Base-by-base conservation (phyloP, 768 basidiomycete genomes). In the Trametes meyenii region DNA sequence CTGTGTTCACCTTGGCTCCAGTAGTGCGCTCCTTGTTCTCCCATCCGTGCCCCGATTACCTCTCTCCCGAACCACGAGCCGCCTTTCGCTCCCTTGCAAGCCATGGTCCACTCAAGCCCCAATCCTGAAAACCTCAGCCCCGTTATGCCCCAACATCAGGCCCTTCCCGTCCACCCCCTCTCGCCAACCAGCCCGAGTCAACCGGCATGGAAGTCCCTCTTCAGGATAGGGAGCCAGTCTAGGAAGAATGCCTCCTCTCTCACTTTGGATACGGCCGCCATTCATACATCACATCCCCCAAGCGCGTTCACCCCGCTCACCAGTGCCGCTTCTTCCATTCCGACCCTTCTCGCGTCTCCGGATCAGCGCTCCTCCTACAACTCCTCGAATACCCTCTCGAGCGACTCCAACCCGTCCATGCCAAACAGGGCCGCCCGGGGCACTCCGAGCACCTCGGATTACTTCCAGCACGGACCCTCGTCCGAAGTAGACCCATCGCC, bases 341-440 rank as follows among this genome's bases (percentile, higher is more conserved):
- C 64, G 45, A 44, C 58, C 39, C 56, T 63, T 78, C 19, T 83
- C 85, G 71, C 77, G 38, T 83, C 84, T 33, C 67, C 68, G 36
- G 85, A 86, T 75, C 83, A 83, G 56, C 83, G 90, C 55, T 88
- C 84, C 35, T 93, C 92, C 12, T 89, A 84, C 75, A 90, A 88
- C 70, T 92, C 90, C 14, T 91, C 89, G 48, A 84, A 86, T 65
- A 87, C 88, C 1, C 84, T 85, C 62, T 92, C 91, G 16, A 87
- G 81, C 66, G 90, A 90, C 69, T 90, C 89, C 1, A 84, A 82
- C 72, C 75, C 74, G 50, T 68, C 69, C 60, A 67, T 71, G 62
- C 67, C 71, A 2, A 52, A 67, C 33, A 48, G 67, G 46, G 58
- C 64, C 36, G 61, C 63, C 6, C 68, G 64, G 16, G 60, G 64